A percentile compares a stretch with the other conserved stretches of the same genome.
phyloP scores from a whole-genome alignment of 805 yeast genomes.

The Candida mattraensis region DNA sequence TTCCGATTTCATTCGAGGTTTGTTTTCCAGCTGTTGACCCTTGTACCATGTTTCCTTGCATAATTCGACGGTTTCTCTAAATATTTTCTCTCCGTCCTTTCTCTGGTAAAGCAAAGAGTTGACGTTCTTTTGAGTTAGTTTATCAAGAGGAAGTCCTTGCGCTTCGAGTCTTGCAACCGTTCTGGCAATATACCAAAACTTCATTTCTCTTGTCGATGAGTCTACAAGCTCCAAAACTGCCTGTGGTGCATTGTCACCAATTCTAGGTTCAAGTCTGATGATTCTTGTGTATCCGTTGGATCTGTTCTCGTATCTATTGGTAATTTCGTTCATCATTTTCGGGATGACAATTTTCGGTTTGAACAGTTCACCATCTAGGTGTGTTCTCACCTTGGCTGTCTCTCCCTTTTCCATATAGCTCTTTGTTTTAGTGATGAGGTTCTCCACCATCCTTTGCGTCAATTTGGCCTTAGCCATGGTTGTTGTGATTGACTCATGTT shows the following conservation, averaged over 20 bases:
- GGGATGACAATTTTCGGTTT: conserved; percentile 52
- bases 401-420: conserved; percentile 14
- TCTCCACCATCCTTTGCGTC: conserved; percentile 62
- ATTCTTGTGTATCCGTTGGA: conserved; percentile 85
- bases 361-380: conserved; percentile 41
- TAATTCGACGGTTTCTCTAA: conserved; percentile 61
- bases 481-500: conserved; percentile 69
- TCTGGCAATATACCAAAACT: conserved; percentile 76
- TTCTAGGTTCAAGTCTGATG: conserved; percentile 76
- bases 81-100: conserved; percentile 50
- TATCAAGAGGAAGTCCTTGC: conserved; percentile 54
- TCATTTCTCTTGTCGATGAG: conserved; percentile 53
- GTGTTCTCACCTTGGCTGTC: conserved; percentile 31
- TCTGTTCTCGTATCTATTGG: conserved; percentile 61
- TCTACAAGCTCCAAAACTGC: conserved; percentile 86
- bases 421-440: conserved; percentile 60
- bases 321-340: conserved; percentile 66
- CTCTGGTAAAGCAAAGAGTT: conserved; percentile 47
- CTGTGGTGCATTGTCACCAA: conserved; percentile 89
- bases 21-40: conserved; percentile 22
- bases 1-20: conserved; percentile 32
- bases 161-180: conserved; percentile 76
- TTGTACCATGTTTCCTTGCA: conserved; percentile 48
- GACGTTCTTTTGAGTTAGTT: conserved; percentile 57
- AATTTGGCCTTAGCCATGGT: conserved; percentile 76